Evolutionary conservation across 1,284 basidiomycete species (phyloP).

Genomic region (Ustilago crameri): DNA sequence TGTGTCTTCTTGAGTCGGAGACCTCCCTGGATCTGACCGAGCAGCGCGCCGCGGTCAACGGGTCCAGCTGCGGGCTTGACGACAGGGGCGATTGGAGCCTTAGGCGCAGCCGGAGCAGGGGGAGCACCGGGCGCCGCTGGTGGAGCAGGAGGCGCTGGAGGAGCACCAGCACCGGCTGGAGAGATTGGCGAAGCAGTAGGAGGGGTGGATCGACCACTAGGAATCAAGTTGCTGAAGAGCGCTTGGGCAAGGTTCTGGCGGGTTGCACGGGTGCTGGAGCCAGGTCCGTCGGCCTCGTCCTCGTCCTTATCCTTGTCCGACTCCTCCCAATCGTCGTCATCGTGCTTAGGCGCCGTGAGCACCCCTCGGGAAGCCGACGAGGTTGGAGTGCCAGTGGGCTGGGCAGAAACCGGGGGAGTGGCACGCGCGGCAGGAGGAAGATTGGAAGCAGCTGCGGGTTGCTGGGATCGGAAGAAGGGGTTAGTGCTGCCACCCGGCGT

Average conservation of each 20-base stretch:
- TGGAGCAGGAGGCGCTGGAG: slow-evolving; percentile 42
- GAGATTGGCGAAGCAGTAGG: slow-evolving; percentile 33
- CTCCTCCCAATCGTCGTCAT: slow-evolving; percentile 66
- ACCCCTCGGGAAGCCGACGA: slow-evolving; percentile 37
- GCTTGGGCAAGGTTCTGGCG: slow-evolving; percentile 66
- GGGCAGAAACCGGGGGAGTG: slow-evolving; percentile 48
- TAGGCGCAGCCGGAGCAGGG: slow-evolving; percentile 40
- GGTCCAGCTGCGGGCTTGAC: slow-evolving; percentile 66
- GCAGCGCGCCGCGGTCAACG: slow-evolving; percentile 77
- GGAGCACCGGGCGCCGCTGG: slow-evolving; percentile 67
- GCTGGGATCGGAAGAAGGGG: slow-evolving; percentile 60
- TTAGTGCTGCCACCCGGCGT: slow-evolving; percentile 51
- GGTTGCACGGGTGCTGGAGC: slow-evolving; percentile 61
- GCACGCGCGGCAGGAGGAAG: slow-evolving; percentile 47
- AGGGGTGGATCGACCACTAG: slow-evolving; percentile 55
- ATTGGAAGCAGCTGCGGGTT: slow-evolving; percentile 21
- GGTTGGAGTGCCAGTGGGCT: slow-evolving; percentile 34
- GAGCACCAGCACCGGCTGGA: slow-evolving; percentile 18
- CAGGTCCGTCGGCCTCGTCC: slow-evolving; percentile 63
- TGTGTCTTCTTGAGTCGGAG: slow-evolving; percentile 79
- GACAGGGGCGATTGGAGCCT: slow-evolving; percentile 65
- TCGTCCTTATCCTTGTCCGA: slow-evolving; percentile 64
- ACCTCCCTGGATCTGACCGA: slow-evolving; percentile 86
- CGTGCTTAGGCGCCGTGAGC: slow-evolving; percentile 56
- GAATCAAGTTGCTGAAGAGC: slow-evolving; percentile 64